These are phyloP conservation scores for Wickerhamiella bombiphila DNA, from an alignment of 805 yeast species.

Conservation along the genomic window DNA sequence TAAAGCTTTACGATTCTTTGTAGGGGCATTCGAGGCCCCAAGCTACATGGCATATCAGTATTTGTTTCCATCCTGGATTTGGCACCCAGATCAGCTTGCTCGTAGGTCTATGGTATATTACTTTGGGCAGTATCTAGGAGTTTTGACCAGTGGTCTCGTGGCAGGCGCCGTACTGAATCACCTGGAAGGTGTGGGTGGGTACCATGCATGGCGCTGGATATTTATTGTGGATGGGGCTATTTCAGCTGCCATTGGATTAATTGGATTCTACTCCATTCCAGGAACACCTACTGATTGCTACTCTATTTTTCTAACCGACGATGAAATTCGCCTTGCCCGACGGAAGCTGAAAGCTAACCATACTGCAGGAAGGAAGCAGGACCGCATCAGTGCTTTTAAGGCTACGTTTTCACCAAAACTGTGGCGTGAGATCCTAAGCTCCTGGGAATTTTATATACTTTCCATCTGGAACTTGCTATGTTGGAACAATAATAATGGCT, in stretches of 20 bases:
- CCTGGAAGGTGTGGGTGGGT: conserved; percentile 37
- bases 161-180: conserved; percentile 39
- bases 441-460: conserved; percentile 48
- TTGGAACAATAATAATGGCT: conserved; percentile 41
- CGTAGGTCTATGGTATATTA: conserved; percentile 50
- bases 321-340: conserved; percentile 41
- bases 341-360: conserved; percentile 22
- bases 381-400: conserved; percentile 11
- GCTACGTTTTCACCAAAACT: conserved; percentile 28
- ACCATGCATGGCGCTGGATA: conserved; percentile 61
- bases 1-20: conserved; percentile 47
- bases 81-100: conserved; percentile 39
- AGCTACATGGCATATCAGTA: conserved; percentile 36
- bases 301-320: conserved; percentile 39
- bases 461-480: conserved; percentile 42
- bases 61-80: conserved; percentile 37
- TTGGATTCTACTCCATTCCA: conserved; percentile 44
- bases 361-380: conserved; percentile 11
- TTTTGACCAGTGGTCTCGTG: conserved; percentile 46
- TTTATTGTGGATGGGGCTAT: conserved; percentile 51
- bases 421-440: conserved; percentile 39
- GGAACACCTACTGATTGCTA: conserved; percentile 51
- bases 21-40: conserved; percentile 61
- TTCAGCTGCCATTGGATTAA: conserved; percentile 40
- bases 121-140: conserved; percentile 48